Conservation (phyloP, 371 early-diverging fungal species). For the Actinomortierella wolfii region DNA sequence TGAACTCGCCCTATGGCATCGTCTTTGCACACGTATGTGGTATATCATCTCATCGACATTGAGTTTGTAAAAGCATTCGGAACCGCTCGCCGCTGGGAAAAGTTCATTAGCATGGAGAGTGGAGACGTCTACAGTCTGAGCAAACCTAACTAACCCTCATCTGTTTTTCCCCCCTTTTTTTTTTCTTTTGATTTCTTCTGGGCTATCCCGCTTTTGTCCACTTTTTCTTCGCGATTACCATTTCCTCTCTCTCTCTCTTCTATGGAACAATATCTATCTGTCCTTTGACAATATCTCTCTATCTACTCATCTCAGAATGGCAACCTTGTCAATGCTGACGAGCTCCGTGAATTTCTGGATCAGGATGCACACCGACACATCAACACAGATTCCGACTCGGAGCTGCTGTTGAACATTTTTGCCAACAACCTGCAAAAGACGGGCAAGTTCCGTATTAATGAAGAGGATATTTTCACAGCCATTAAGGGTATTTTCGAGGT, state of each 20-base stretch:
- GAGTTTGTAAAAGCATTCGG: no score
- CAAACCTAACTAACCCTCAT: no score
- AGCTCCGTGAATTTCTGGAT: conserved; percentile 87
- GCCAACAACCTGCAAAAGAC: conserved; percentile 92
- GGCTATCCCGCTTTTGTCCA: background rate
- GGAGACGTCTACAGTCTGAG: background rate
- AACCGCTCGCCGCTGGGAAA: background rate
- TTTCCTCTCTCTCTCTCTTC: no score
- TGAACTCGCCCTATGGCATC: conserved; percentile 97
- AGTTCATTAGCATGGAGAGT: background rate
- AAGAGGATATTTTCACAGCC: conserved; percentile 96
- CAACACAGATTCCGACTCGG: conserved; percentile 98
- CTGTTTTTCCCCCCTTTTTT: conserved; percentile 2
- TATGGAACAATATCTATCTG: background rate
- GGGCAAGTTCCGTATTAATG: conserved; percentile 94
- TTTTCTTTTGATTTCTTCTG: conserved; percentile 1
- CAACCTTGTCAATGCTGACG: conserved; percentile 92
- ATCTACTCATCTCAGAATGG: conserved; percentile 76
- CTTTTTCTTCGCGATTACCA: conserved; percentile 3
- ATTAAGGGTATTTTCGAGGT: conserved; percentile 79
- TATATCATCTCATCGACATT: background rate
- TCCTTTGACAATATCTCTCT: conserved; percentile 1
- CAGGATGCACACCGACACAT: conserved; percentile 96
- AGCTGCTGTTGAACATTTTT: conserved; percentile 94
- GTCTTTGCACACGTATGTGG: conserved; percentile 90